Evolutionary conservation across 2,329 filamentous ascomycete species (phyloP).

Genomic region (Aspergillus sp.): DNA sequence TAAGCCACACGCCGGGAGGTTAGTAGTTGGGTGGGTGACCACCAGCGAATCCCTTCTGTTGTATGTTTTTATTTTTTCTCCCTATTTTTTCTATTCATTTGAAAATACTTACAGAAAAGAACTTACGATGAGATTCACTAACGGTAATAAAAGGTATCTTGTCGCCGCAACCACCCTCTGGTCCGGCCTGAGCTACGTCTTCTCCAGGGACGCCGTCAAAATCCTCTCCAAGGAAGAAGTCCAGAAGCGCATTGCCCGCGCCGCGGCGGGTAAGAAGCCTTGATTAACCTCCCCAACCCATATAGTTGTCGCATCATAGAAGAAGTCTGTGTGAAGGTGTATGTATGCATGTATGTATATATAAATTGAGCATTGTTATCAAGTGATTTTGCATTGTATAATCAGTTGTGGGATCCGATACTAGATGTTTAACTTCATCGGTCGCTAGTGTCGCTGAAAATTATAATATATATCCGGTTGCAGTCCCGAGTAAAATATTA

Average conservation of each 20-base stretch:
- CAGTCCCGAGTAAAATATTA: no score
- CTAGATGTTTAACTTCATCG: neutral
- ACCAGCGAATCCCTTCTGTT: conserved; percentile 51
- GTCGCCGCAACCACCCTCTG: conserved; percentile 89
- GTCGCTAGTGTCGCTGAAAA: no score
- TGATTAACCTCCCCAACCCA: neutral
- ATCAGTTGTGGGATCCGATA: neutral
- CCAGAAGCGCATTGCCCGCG: conserved; percentile 37
- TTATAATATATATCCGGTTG: no score
- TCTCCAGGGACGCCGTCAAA: conserved; percentile 86
- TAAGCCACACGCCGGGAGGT: conserved; percentile 49
- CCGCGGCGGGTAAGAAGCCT: conserved; percentile 29
- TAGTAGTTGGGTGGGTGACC: conserved; percentile 54
- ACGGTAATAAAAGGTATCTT: conserved; percentile 63
- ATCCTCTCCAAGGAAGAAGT: conserved; percentile 62
- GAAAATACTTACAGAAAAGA: neutral
- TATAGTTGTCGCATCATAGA: neutral
- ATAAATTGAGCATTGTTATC: neutral
- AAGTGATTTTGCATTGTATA: neutral
- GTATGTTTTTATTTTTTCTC: conserved; percentile 35
- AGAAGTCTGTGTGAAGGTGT: conserved; percentile 2
- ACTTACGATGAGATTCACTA: neutral
- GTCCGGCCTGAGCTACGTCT: conserved; percentile 91
- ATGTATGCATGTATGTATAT: neutral
- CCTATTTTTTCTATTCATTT: neutral